phyloP scores from a whole-genome alignment of 371 early-diverging fungal species.

The Saksenaea vasiformis region DNA sequence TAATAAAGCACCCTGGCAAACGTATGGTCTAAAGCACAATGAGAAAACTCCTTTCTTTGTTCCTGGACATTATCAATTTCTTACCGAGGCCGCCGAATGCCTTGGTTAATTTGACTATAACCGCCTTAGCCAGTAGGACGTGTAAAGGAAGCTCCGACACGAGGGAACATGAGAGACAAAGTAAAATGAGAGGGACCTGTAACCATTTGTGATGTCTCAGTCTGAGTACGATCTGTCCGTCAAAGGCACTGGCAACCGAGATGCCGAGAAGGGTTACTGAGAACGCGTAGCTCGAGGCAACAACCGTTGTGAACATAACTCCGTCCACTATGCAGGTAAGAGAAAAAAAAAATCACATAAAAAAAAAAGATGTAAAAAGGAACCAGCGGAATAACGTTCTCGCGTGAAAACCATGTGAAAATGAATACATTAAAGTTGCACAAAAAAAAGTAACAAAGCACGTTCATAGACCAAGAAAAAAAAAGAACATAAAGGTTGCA shows the following conservation, averaged over 20 bases:
- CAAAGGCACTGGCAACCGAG: slow-evolving; percentile 5
- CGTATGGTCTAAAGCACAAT: slow-evolving; percentile 16
- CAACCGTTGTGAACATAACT: slow-evolving; percentile 7
- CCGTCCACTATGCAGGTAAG: no score
- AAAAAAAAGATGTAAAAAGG: not conserved
- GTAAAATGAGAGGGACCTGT: slow-evolving; percentile 5
- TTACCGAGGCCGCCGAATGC: slow-evolving; percentile 36
- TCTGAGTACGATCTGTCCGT: not conserved
- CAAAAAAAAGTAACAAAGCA: not conserved
- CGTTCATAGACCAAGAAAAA: not conserved
- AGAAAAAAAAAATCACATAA: not conserved
- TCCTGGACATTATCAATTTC: not conserved
- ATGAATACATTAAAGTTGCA: not conserved
- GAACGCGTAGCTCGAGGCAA: slow-evolving; percentile 17
- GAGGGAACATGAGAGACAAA: slow-evolving; percentile 14
- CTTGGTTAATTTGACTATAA: slow-evolving; percentile 8
- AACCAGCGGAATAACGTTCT: not conserved
- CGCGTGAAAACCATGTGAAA: no score
- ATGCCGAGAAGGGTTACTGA: slow-evolving; percentile 5
- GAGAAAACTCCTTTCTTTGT: not conserved
- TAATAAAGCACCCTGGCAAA: slow-evolving; percentile 15
- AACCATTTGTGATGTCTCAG: not conserved
- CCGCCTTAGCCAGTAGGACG: slow-evolving; percentile 19
- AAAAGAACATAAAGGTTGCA: not conserved
- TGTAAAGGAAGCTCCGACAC: slow-evolving; percentile 36